These are phyloP conservation scores for Serendipita vermifera DNA, from an alignment of 768 basidiomycete species.

Conservation along the genomic window DNA sequence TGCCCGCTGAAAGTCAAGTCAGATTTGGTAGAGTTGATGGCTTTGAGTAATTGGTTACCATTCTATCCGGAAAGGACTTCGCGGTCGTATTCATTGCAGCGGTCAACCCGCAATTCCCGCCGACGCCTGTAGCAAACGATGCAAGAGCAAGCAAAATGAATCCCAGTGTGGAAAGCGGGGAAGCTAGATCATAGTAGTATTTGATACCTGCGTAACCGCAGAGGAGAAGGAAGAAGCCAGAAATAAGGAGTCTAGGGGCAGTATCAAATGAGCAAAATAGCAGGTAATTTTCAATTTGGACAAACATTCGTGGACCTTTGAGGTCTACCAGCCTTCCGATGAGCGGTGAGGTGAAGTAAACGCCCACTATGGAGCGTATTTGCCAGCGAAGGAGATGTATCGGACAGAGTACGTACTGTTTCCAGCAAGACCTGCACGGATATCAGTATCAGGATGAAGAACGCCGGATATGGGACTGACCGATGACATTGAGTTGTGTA, in stretches of 20 bases:
- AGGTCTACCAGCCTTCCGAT: slow-evolving; percentile 70
- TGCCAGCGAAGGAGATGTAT: background rate
- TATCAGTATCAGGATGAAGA: background rate
- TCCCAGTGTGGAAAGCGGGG: slow-evolving; percentile 28
- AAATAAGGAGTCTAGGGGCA: slow-evolving; percentile 37
- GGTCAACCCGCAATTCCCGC: slow-evolving; percentile 57
- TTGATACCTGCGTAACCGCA: slow-evolving; percentile 66
- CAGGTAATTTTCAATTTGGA: too few species aligned
- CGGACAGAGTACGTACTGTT: slow-evolving; percentile 37
- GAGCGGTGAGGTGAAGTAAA: slow-evolving; percentile 61
- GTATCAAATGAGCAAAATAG: background rate
- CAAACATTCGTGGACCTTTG: slow-evolving; percentile 46
- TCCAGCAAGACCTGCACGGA: slow-evolving; percentile 36
- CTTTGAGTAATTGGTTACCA: slow-evolving; percentile 41
- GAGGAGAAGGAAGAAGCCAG: slow-evolving; percentile 47
- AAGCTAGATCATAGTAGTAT: slow-evolving; percentile 46
- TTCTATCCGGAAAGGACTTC: slow-evolving; percentile 61
- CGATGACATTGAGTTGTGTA: slow-evolving; percentile 72
- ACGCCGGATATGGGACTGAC: slow-evolving; percentile 17
- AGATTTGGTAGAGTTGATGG: background rate
- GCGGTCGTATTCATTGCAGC: slow-evolving; percentile 72
- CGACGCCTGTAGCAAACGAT: slow-evolving; percentile 61
- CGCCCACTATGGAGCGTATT: slow-evolving; percentile 41
- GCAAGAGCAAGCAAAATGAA: slow-evolving; percentile 45
- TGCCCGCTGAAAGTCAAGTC: slow-evolving; percentile 40